These are phyloP conservation scores for Teratosphaeriaceae sp. DNA, from an alignment of 2,329 filamentous ascomycete species.

Conservation along the genomic window DNA sequence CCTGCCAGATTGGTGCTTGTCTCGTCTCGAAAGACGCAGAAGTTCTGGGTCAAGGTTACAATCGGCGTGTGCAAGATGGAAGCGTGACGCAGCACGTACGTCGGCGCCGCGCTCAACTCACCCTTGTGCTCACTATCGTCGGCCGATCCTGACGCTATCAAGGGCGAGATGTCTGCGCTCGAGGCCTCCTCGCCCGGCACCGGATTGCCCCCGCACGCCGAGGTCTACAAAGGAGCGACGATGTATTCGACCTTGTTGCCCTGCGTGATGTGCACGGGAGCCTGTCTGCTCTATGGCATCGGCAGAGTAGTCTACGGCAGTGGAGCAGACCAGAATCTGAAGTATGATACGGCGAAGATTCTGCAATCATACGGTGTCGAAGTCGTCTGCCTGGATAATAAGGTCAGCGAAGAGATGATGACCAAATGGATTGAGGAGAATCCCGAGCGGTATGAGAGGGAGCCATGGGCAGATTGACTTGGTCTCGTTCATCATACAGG, in stretches of 20 bases:
- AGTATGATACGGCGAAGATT: constrained; percentile 1
- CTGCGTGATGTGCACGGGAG: constrained; percentile 6
- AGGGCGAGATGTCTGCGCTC: constrained; percentile 5
- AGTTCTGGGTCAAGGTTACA: constrained; percentile 1
- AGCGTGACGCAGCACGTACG: constrained; percentile 4
- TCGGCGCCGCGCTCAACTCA: no score
- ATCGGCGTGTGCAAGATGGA: constrained; percentile 1
- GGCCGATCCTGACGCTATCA: no score
- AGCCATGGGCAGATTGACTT: constrained; percentile 4
- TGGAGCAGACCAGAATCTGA: constrained; percentile 2
- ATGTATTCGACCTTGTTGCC: constrained; percentile 2
- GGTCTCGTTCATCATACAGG: no score
- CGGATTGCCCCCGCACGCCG: background rate
- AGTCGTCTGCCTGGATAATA: background rate
- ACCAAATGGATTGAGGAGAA: constrained; percentile 3
- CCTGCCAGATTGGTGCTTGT: background rate
- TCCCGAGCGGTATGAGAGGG: constrained; percentile 1
- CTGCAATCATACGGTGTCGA: background rate
- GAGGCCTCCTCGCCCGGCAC: background rate
- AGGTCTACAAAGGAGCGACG: constrained; percentile 2
- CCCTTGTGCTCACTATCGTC: no score
- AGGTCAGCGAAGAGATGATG: constrained; percentile 6
- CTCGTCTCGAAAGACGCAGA: constrained; percentile 2
- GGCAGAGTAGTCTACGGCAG: constrained; percentile 2
- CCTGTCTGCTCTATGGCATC: constrained; percentile 5